Evolutionary conservation across 2,329 filamentous ascomycete species (phyloP).

Genomic region (Pseudogymnoascus sp.): DNA sequence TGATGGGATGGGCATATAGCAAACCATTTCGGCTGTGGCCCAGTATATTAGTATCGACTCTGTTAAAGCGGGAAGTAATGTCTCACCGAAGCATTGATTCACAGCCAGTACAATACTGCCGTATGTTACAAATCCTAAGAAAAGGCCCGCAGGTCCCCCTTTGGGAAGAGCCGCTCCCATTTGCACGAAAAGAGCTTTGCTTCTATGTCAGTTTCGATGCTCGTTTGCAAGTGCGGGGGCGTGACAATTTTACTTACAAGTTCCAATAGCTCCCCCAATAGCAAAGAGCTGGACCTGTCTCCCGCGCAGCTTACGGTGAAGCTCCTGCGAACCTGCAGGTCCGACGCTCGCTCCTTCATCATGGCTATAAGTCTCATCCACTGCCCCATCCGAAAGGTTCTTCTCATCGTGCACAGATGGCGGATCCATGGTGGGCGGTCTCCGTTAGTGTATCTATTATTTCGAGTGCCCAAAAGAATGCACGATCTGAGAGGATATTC

Average conservation of each 20-base stretch:
- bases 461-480: neutral
- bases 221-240: neutral
- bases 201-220: neutral
- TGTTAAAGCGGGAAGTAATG: conserved; percentile 35
- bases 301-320: conserved; percentile 9
- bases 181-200: conserved; percentile 48
- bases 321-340: neutral
- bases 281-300: conserved; percentile 13
- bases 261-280: conserved; percentile 45
- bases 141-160: conserved; percentile 48
- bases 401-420: neutral
- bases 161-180: conserved; percentile 49
- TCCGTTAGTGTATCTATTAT: neutral
- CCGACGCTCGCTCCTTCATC: neutral
- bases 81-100: conserved; percentile 12
- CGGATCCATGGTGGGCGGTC: neutral
- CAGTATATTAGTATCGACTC: conserved; percentile 33
- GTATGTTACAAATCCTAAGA: conserved; percentile 48
- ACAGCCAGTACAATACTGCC: conserved; percentile 46
- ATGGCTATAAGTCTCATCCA: neutral
- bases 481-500: neutral
- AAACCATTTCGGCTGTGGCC: conserved; percentile 48
- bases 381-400: neutral
- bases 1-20: conserved; percentile 46
- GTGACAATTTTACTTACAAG: conserved; percentile 19